Percentiles rank a stretch among this genome's conserved stretches.
These are phyloP conservation scores for Perilla frutescens DNA, from an alignment of 257 asterid genomes.

Conservation along the genomic window DNA sequence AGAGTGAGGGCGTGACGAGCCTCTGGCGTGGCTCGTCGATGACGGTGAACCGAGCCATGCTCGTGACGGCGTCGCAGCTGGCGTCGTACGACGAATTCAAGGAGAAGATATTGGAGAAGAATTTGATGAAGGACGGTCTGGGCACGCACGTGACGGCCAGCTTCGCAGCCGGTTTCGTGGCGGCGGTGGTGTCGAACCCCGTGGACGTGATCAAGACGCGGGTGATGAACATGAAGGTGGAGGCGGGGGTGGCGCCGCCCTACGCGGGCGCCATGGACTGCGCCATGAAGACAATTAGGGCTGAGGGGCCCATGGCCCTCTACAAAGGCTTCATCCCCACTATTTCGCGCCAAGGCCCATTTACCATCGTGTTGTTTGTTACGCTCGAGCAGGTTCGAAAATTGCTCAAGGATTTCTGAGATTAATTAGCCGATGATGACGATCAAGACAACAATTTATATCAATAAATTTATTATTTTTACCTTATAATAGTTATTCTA, in stretches of 20 bases:
- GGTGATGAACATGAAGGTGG: slow-evolving; percentile 94
- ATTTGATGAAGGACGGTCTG: slow-evolving; percentile 73
- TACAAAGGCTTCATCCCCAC: slow-evolving; percentile 89
- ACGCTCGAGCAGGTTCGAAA: slow-evolving; percentile 90
- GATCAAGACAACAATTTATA: not conserved
- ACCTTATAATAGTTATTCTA: not conserved
- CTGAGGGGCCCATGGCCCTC: slow-evolving; percentile 87
- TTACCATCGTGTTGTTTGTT: slow-evolving; percentile 84
- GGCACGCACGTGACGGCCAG: slow-evolving; percentile 92
- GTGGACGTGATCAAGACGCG: slow-evolving; percentile 91
- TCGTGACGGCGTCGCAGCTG: slow-evolving; percentile 84
- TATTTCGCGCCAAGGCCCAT: slow-evolving; percentile 89
- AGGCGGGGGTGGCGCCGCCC: slow-evolving; percentile 66
- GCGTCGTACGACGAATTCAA: slow-evolving; percentile 89
- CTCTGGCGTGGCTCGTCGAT: slow-evolving; percentile 95
- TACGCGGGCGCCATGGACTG: slow-evolving; percentile 84
- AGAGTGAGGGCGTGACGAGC: slow-evolving; percentile 73
- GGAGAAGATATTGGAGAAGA: slow-evolving; percentile 56
- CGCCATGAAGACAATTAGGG: slow-evolving; percentile 77
- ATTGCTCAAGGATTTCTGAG: slow-evolving; percentile 72
- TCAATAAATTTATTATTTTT: not conserved
- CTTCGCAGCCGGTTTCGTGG: slow-evolving; percentile 94
- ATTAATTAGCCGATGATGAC: slow-evolving; percentile 42
- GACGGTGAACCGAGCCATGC: slow-evolving; percentile 94
- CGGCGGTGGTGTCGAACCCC: slow-evolving; percentile 87